These are phyloP conservation scores for Porphyrellus cyaneotinctus DNA, from an alignment of 768 basidiomycete genomes.

Conservation along the genomic window DNA sequence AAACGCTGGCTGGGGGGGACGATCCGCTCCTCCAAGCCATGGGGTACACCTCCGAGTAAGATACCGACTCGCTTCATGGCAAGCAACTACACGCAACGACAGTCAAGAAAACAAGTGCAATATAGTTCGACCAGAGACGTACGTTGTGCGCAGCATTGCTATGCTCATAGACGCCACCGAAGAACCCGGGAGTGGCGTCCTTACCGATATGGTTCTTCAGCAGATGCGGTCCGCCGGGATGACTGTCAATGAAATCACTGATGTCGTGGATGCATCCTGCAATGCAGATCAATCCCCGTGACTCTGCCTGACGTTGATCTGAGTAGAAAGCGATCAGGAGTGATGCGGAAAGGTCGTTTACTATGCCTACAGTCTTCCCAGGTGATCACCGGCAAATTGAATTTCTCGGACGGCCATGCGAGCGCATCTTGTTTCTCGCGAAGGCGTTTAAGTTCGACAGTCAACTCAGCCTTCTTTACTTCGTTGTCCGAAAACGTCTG, in stretches of 20 bases:
- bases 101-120: not conserved
- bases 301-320: conserved; percentile 75
- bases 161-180: conserved; percentile 83
- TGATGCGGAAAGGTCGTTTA: too few species aligned
- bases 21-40: conserved; percentile 5
- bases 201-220: conserved; percentile 80
- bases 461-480: too few species aligned
- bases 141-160: conserved; percentile 81
- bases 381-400: conserved; percentile 75
- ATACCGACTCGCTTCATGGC: conserved; percentile 11
- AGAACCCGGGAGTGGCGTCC: conserved; percentile 89
- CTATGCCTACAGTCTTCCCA: conserved; percentile 71
- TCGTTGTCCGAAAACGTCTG: not conserved
- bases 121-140: conserved; percentile 25
- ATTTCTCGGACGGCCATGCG: conserved; percentile 68
- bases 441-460: too few species aligned
- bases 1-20: conserved; percentile 6
- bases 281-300: conserved; percentile 78
- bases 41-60: conserved; percentile 7
- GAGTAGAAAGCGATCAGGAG: conserved; percentile 6
- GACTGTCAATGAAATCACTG: conserved; percentile 73
- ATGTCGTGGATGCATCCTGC: conserved; percentile 91
- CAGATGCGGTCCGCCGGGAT: conserved; percentile 81
- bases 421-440: conserved; percentile 63
- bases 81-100: not conserved